Evolutionary conservation across 768 basidiomycete species (phyloP), one percentile per base, ranked within the genome.

Genomic region (Lactifluus piperatus): DNA sequence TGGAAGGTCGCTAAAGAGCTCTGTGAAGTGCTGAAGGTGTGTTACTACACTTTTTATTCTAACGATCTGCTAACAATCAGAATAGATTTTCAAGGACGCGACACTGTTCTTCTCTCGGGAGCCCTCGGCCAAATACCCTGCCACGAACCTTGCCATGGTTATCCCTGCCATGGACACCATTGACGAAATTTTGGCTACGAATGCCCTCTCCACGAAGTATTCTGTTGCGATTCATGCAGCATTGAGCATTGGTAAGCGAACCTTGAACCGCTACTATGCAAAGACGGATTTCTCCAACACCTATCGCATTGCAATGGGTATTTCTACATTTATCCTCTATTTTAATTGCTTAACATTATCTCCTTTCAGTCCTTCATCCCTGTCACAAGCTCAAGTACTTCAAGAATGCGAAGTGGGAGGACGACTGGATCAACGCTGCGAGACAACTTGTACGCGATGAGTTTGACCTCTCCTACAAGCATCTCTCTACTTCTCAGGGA

Each of bases 241-340:
- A 0, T 43, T 71, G 1, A 59, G 57, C 18, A 61, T 73, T 20
- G 69, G 64, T 18, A 71, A 72, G 54, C 56, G 62, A 24, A 70
- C 68, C 1, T 56, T 75, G 7, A 73, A 73, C 58, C 56, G 64
- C 20, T 74, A 74, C 58, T 75, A 75, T 56, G 18, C 49, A 10
- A 44, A 54, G 20, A 72, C 69, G 1, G 72, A 72, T 55, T 20
- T 61, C 8, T 71, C 70, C 2, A 60, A 71, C 6, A 62, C 70
- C 3, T 75, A 70, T 56, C 53, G 66, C 2, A 69, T 74, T 57
- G 71, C 71, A 0, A 71, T 74, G 67, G 58, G 72, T 73, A 66
- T 24, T 68, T 68, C 16, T n/a, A n/a, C 2, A 43, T n/a, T 41
- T 20, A 39, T n/a, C 5, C 16, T 49, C 16, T 41, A 4, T 52